These are phyloP conservation scores for Malus hybrid DNA, from an alignment of 331 rosid genomes.

Conservation along the genomic window DNA sequence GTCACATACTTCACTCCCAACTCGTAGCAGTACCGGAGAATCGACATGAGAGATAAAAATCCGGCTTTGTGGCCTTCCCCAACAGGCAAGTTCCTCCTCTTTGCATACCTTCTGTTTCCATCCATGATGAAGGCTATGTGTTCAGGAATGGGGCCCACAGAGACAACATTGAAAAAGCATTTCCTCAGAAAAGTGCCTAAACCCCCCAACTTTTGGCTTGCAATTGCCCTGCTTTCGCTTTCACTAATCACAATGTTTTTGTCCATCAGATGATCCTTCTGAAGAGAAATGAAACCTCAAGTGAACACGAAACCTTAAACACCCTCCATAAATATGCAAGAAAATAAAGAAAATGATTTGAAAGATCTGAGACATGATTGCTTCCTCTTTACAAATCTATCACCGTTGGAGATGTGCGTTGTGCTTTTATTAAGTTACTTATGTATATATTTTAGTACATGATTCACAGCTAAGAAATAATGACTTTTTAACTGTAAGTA, in stretches of 20 bases:
- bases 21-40: conserved; percentile 46
- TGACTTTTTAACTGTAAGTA: too few species aligned
- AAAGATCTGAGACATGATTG: background rate
- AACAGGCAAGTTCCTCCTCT: conserved; percentile 10
- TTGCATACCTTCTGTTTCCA: conserved; percentile 51
- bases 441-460: too few species aligned
- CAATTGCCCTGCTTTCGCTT: background rate
- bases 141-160: conserved; percentile 42
- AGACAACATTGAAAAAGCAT: conserved; percentile 22
- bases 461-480: too few species aligned
- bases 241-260: conserved; percentile 8
- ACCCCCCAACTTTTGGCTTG: conserved; percentile 20
- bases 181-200: conserved; percentile 19
- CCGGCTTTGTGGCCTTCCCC: conserved; percentile 38
- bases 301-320: background rate
- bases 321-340: too few species aligned
- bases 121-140: conserved; percentile 63
- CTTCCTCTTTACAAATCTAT: background rate
- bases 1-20: conserved; percentile 48
- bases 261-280: conserved; percentile 30
- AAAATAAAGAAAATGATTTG: background rate
- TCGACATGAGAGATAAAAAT: conserved; percentile 22
- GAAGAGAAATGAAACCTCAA: background rate
- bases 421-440: too few species aligned
- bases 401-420: too few species aligned